A percentile compares a stretch with the other conserved stretches of the same genome.
phyloP scores from a whole-genome alignment of 2,329 filamentous ascomycete species.

The Nannizzia gypsea region DNA sequence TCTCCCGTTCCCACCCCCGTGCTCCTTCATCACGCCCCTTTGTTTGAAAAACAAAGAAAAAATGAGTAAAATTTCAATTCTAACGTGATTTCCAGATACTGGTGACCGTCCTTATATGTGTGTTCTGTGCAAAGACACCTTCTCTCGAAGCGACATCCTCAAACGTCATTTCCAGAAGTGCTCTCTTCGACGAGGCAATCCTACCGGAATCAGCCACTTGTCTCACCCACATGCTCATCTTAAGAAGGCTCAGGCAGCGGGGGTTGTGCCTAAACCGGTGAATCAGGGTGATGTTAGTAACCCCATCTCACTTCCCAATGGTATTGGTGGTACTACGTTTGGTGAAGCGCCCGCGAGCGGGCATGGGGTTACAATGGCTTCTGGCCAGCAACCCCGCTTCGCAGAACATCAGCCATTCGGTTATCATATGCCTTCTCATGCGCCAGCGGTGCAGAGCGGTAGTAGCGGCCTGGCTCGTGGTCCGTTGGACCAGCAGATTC shows the following conservation, averaged over 20 bases:
- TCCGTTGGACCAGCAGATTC: slow-evolving; percentile 18
- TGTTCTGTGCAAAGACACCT: slow-evolving; percentile 93
- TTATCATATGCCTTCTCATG: slow-evolving; percentile 29
- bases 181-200: slow-evolving; percentile 89
- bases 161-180: slow-evolving; percentile 99
- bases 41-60: not conserved
- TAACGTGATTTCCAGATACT: slow-evolving; percentile 52
- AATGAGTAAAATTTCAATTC: slow-evolving; percentile 8
- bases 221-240: slow-evolving; percentile 84
- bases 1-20: not conserved
- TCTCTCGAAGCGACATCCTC: slow-evolving; percentile 92
- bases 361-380: slow-evolving; percentile 28
- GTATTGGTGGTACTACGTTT: slow-evolving; percentile 32
- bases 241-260: slow-evolving; percentile 52
- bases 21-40: not conserved
- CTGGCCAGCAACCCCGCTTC: slow-evolving; percentile 26
- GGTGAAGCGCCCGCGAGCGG: slow-evolving; percentile 32
- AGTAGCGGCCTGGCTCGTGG: slow-evolving; percentile 33
- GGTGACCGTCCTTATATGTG: slow-evolving; percentile 98
- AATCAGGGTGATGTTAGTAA: slow-evolving; percentile 36
- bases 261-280: slow-evolving; percentile 30
- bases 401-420: slow-evolving; percentile 34
- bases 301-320: slow-evolving; percentile 33
- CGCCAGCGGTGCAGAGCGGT: not conserved
- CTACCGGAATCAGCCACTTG: slow-evolving; percentile 85